phyloP scores from a whole-genome alignment of 495 filamentous ascomycete genomes.

The Aspergillus sparsus region DNA sequence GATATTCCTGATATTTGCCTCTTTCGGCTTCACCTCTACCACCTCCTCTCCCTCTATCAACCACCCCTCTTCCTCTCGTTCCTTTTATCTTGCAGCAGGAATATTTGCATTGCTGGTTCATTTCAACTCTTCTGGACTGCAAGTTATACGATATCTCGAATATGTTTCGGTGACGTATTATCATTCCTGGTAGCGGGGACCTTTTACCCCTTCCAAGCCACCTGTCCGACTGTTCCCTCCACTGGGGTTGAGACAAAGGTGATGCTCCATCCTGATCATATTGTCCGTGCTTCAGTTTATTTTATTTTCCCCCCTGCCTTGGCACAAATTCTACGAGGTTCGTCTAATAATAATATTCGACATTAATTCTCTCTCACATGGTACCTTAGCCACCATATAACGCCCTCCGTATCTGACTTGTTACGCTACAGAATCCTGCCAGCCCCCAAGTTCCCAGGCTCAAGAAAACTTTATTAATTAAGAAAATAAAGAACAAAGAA shows the following conservation, averaged over 20 bases:
- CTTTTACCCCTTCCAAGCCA: constrained; percentile 26
- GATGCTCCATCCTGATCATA: constrained; percentile 12
- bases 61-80: constrained; percentile 4
- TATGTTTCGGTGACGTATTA: constrained; percentile 35
- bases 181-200: constrained; percentile 34
- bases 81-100: constrained; percentile 11
- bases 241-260: constrained; percentile 11
- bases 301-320: constrained; percentile 9
- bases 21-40: constrained; percentile 4
- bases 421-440: constrained; percentile 15
- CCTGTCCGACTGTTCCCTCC: constrained; percentile 16
- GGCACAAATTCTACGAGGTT: constrained; percentile 20
- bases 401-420: constrained; percentile 20
- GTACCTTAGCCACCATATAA: not conserved
- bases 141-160: constrained; percentile 14
- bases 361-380: constrained; percentile 9
- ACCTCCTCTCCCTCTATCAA: not conserved
- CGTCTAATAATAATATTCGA: constrained; percentile 3
- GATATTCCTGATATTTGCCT: constrained; percentile 1
- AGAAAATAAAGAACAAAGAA: not conserved
- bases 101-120: not conserved
- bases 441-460: not conserved
- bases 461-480: constrained; percentile 6
- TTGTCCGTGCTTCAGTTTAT: constrained; percentile 13
- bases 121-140: constrained; percentile 6